Base-by-base conservation (phyloP, 2,329 filamentous ascomycete species). In the Arthrinium phaeospermum region DNA sequence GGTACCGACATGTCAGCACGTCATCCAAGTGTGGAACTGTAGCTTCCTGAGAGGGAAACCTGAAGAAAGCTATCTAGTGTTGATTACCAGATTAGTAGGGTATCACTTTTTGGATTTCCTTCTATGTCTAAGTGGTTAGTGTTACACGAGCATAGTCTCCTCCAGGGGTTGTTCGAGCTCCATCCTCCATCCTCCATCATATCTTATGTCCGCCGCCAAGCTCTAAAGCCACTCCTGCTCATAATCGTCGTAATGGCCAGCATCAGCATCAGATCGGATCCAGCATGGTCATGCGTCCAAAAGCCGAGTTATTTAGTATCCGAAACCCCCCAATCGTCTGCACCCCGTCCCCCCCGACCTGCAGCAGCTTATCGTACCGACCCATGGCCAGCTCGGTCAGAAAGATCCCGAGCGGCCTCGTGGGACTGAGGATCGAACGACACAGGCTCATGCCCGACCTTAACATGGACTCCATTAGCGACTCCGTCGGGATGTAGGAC, bases 381-480 rank as follows among this genome's bases (percentile, higher is more conserved):
- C 86, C 86, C 81, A 85, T 83, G 0, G 86, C 86, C 81, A 86
- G 79, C 74, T 84, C 82, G 0, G 83, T 80, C 73, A 88, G 69
- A 44, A 87, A 86, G 16, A 75, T 73, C 1, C 86, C 86, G 37
- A 88, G 78, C 1, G 79, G 77, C 53, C 79, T 78, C 1, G 87
- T 88, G 6, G 87, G 86, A 67, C 84, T 84, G 67, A 81, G 79
- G 0, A 74, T 61, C 12, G 30, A 2, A 5, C 67, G 79, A 71
- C 14, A 4, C 47, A 53, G 27, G 7, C 6, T 44, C 14, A 41
- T 41, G 37, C 37, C 37, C 8, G 37, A 10, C 6, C 37, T 19
- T 2, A 72, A 22, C 0, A 75, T 44, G 7, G 70, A 76, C 53
- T 75, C 75, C 10, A 76, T 0, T 1, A 76, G 0, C 0, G 80